These are phyloP conservation scores for Thelephora ganbajun DNA, from an alignment of 768 basidiomycete species.

Conservation along the genomic window DNA sequence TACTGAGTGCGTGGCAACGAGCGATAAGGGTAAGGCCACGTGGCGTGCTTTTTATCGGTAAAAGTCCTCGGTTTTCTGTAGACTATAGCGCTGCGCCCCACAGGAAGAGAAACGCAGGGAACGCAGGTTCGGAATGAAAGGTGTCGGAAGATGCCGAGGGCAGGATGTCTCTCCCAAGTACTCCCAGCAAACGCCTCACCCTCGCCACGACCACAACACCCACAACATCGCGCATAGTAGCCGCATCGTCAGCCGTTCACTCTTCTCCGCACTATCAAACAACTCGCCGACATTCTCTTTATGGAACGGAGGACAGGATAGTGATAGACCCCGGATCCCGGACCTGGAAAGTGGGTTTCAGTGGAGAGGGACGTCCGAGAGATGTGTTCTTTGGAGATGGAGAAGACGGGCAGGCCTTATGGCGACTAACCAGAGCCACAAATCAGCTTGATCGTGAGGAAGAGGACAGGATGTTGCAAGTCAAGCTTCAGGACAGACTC, in stretches of 20 bases:
- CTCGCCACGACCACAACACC: constrained; percentile 17
- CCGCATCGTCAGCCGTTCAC: constrained; percentile 35
- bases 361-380: constrained; percentile 84
- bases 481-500: constrained; percentile 52
- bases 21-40: no score
- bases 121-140: no score
- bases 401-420: constrained; percentile 31
- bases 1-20: no score
- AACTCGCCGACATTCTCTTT: constrained; percentile 81
- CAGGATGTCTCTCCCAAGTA: constrained; percentile 23
- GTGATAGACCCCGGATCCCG: constrained; percentile 90
- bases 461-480: constrained; percentile 58
- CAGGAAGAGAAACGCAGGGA: no score
- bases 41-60: no score
- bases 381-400: constrained; percentile 63
- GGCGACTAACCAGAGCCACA: constrained; percentile 44
- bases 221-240: constrained; percentile 38
- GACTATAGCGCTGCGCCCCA: no score
- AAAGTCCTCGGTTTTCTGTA: no score
- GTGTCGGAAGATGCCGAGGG: no score
- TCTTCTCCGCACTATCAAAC: constrained; percentile 77
- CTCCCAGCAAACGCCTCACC: constrained; percentile 13
- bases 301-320: constrained; percentile 92
- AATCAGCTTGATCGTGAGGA: constrained; percentile 50
- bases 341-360: constrained; percentile 96